Evolutionary conservation across 192 early-diverging fungal genomes (phyloP).

Genomic region (Pecoramyces ruminantium): DNA sequence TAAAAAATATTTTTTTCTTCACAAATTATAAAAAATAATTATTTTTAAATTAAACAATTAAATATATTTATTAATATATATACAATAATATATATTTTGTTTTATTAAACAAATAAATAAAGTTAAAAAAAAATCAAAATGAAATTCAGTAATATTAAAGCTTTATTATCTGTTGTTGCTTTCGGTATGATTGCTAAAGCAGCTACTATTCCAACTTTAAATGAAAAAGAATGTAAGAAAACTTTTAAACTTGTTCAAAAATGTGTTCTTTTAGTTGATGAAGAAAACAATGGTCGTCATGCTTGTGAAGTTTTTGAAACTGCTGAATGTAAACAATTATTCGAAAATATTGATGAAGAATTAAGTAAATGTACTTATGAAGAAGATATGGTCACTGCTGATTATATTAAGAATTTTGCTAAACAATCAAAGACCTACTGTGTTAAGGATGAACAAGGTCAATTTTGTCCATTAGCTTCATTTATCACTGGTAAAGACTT

Average conservation of each 20-base stretch:
- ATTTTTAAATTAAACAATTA: too few relatives aligned
- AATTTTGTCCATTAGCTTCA: not conserved
- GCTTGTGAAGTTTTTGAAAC: not conserved
- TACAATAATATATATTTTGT: too few relatives aligned
- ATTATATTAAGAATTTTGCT: not conserved
- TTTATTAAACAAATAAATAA: too few relatives aligned
- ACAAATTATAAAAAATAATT: too few relatives aligned
- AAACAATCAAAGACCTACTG: not conserved
- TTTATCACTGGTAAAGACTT: not conserved
- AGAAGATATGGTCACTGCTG: not conserved
- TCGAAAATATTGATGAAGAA: not conserved
- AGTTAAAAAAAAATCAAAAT: too few relatives aligned
- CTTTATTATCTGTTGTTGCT: too few relatives aligned
- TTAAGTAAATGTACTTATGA: not conserved
- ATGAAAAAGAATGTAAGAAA: not conserved
- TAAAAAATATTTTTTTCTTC: too few relatives aligned
- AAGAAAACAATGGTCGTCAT: not conserved
- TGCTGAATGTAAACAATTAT: not conserved
- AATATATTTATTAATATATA: too few relatives aligned
- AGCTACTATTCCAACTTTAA: not conserved
- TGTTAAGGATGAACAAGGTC: not conserved
- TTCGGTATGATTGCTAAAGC: not conserved
- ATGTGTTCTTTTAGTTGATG: not conserved
- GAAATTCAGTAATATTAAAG: too few relatives aligned
- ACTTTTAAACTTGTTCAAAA: not conserved